A percentile compares a stretch with the other conserved stretches of the same genome.
phyloP scores from a whole-genome alignment of 768 basidiomycete genomes.

The Glaciozyma antarctica region DNA sequence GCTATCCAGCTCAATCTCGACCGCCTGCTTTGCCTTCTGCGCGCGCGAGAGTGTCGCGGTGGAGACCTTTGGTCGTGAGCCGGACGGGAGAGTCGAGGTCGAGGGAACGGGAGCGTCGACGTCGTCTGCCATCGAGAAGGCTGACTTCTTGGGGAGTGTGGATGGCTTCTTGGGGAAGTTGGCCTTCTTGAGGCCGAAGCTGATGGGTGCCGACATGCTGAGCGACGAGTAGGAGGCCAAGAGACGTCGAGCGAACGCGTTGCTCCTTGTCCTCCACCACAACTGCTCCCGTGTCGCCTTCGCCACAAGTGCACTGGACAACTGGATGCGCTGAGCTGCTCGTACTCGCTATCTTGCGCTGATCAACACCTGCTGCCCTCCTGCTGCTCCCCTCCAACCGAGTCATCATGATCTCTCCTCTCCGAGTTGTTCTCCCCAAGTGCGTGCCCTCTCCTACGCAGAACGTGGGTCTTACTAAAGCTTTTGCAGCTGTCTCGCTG shows the following conservation, averaged over 20 bases:
- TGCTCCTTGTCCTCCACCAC: background rate
- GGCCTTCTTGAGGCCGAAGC: constrained; percentile 58
- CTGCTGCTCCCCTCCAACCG: too few species aligned
- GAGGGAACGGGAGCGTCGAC: constrained; percentile 8
- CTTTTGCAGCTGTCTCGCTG: too few species aligned
- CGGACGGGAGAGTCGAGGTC: background rate
- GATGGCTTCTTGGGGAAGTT: constrained; percentile 44
- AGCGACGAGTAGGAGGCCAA: background rate
- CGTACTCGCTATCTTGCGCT: too few species aligned
- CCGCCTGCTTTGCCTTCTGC: constrained; percentile 53
- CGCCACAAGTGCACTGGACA: background rate
- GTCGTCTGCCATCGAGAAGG: constrained; percentile 45
- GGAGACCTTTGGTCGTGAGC: background rate
- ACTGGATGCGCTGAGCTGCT: background rate
- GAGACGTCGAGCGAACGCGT: background rate
- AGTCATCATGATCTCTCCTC: too few species aligned
- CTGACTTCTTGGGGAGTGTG: constrained; percentile 45
- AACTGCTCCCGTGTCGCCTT: background rate
- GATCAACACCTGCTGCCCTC: too few species aligned
- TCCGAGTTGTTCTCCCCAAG: too few species aligned
- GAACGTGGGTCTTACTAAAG: too few species aligned
- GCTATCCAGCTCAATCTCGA: constrained; percentile 65
- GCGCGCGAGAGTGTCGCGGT: constrained; percentile 25
- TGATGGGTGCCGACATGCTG: constrained; percentile 52
- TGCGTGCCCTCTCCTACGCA: too few species aligned